Conservation (phyloP, 176 grass and related monocot species). For the Carex pumila region DNA sequence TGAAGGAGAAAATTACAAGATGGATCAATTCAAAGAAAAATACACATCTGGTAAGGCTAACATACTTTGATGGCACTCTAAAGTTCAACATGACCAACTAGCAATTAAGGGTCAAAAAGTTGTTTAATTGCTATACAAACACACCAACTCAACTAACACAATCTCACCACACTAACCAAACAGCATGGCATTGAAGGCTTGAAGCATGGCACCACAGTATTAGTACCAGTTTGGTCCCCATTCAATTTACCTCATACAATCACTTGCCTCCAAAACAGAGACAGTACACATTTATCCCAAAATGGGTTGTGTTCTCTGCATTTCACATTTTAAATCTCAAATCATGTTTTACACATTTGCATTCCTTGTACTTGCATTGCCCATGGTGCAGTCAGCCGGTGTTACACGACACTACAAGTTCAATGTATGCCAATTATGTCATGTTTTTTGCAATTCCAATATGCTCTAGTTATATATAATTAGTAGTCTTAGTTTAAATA, state of each 20-base stretch:
- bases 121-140: conserved; percentile 6
- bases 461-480: background rate
- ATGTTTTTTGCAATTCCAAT: background rate
- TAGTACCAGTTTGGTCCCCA: conserved; percentile 21
- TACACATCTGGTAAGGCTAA: background rate
- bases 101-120: background rate
- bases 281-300: background rate
- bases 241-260: conserved; percentile 15
- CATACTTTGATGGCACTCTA: conserved; percentile 20
- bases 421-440: conserved; percentile 27
- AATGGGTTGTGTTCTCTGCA: conserved; percentile 10
- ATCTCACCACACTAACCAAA: conserved; percentile 39
- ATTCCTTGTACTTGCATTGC: conserved; percentile 32
- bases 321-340: conserved; percentile 8
- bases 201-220: conserved; percentile 29
- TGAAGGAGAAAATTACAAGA: background rate
- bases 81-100: conserved; percentile 20
- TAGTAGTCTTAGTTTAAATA: background rate
- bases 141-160: conserved; percentile 48
- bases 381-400: conserved; percentile 16
- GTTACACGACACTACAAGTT: conserved; percentile 58
- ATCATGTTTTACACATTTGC: conserved; percentile 17
- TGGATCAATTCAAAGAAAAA: background rate
- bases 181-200: background rate
- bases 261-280: conserved; percentile 18